Percentiles rank a stretch among this genome's conserved stretches.
Evolutionary conservation across 495 filamentous ascomycete species (phyloP).

Genomic region (Lepidopterella palustris): DNA sequence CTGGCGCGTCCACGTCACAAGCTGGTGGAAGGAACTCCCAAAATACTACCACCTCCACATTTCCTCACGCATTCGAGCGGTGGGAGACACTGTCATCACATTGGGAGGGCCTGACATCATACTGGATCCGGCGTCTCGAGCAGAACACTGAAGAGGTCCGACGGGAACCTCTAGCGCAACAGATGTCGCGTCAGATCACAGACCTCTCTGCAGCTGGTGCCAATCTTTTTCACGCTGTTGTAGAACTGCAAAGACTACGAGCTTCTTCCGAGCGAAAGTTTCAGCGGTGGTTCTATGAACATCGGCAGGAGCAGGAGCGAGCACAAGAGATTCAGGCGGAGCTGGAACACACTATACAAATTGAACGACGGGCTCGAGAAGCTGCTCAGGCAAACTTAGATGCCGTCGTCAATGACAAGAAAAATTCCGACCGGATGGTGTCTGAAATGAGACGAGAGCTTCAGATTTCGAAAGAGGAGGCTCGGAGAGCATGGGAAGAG

Average conservation of each 20-base stretch:
- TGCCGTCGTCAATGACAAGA: constrained; percentile 55
- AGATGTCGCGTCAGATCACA: constrained; percentile 87
- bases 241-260: constrained; percentile 90
- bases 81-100: constrained; percentile 96
- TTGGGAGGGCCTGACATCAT: constrained; percentile 95
- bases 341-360: constrained; percentile 62
- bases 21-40: constrained; percentile 14
- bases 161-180: constrained; percentile 72
- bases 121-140: constrained; percentile 91
- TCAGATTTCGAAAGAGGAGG: constrained; percentile 92
- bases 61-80: constrained; percentile 94
- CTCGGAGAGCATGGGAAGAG: constrained; percentile 93
- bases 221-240: constrained; percentile 95
- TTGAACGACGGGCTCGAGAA: constrained; percentile 62
- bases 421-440: constrained; percentile 65
- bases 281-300: constrained; percentile 98
- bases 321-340: constrained; percentile 77
- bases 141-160: constrained; percentile 79
- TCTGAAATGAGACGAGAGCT: constrained; percentile 84
- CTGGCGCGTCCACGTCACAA: constrained; percentile 6
- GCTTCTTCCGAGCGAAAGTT: constrained; percentile 96
- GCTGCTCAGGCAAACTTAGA: constrained; percentile 49
- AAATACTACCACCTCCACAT: constrained; percentile 44
- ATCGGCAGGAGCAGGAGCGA: constrained; percentile 78
- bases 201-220: constrained; percentile 94